Conservation (phyloP, 2,329 filamentous ascomycete genomes). For the Thermothelomyces thermophilus region DNA sequence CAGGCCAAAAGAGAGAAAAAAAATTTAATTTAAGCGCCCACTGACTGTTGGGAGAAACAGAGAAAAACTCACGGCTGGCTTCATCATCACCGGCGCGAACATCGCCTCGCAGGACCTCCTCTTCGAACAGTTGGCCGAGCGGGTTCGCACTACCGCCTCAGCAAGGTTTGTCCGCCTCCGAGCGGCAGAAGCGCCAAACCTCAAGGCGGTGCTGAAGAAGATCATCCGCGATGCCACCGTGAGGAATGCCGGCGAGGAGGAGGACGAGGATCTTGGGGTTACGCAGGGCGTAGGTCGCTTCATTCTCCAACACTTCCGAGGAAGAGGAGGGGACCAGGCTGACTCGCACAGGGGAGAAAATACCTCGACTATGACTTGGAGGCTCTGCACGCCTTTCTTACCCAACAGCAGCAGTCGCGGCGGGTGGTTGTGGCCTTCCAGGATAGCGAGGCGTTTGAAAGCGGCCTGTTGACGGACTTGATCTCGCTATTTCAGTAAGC, state of each 20-base stretch:
- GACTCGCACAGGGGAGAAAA: slow-evolving; percentile 46
- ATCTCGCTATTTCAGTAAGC: slow-evolving; percentile 61
- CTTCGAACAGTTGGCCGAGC: slow-evolving; percentile 62
- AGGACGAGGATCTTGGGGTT: slow-evolving; percentile 40
- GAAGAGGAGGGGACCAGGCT: background rate
- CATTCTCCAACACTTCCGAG: background rate
- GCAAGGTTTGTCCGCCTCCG: slow-evolving; percentile 60
- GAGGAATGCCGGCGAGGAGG: slow-evolving; percentile 43
- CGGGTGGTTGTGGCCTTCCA: slow-evolving; percentile 68
- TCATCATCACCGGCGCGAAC: slow-evolving; percentile 72
- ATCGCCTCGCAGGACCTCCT: slow-evolving; percentile 68
- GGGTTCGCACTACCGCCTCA: slow-evolving; percentile 39
- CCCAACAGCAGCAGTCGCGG: slow-evolving; percentile 41
- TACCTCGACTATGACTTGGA: slow-evolving; percentile 75
- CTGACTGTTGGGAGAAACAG: slow-evolving; percentile 13
- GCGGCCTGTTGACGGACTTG: slow-evolving; percentile 62
- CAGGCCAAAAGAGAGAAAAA: background rate
- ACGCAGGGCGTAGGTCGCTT: slow-evolving; percentile 41
- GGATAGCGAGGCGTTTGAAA: slow-evolving; percentile 78
- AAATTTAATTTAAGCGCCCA: no score
- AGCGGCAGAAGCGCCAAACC: slow-evolving; percentile 64
- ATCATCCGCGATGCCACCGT: slow-evolving; percentile 62
- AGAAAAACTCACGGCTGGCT: slow-evolving; percentile 57
- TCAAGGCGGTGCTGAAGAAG: slow-evolving; percentile 66
- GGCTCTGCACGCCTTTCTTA: slow-evolving; percentile 56